These are phyloP conservation scores for Salix purpurea DNA, from an alignment of 345 rosid genomes.

Conservation along the genomic window DNA sequence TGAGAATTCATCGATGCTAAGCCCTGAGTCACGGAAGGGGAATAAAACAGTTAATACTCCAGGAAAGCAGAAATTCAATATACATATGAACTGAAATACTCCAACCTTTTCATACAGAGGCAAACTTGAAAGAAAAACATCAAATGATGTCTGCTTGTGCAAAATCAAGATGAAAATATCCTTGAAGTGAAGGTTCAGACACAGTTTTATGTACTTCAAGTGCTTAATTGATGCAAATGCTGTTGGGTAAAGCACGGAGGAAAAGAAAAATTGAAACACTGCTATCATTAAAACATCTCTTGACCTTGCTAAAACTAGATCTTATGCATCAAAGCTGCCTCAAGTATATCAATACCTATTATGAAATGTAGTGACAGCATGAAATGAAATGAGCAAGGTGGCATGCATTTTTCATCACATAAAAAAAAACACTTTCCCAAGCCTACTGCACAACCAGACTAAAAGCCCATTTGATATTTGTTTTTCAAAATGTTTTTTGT, in stretches of 20 bases:
- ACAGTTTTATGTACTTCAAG: neutral
- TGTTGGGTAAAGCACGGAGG: neutral
- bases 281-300: neutral
- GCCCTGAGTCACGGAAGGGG: conserved; percentile 39
- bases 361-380: neutral
- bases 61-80: neutral
- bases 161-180: neutral
- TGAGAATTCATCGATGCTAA: conserved; percentile 75
- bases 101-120: neutral
- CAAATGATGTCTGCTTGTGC: neutral
- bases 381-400: neutral
- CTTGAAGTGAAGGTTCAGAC: neutral
- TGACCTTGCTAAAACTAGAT: neutral
- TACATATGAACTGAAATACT: neutral
- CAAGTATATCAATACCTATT: neutral
- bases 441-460: neutral
- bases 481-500: too few species aligned
- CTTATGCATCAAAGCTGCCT: neutral
- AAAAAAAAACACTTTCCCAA: neutral
- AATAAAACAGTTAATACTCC: neutral
- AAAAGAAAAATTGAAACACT: neutral
- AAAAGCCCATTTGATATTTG: too few species aligned
- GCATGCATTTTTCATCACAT: neutral
- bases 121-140: neutral
- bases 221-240: neutral